Evolutionary conservation across 164 flowering plant genomes (phyloP), one percentile per base, ranked within the genome.

Genomic region (Vitis labrusca): DNA sequence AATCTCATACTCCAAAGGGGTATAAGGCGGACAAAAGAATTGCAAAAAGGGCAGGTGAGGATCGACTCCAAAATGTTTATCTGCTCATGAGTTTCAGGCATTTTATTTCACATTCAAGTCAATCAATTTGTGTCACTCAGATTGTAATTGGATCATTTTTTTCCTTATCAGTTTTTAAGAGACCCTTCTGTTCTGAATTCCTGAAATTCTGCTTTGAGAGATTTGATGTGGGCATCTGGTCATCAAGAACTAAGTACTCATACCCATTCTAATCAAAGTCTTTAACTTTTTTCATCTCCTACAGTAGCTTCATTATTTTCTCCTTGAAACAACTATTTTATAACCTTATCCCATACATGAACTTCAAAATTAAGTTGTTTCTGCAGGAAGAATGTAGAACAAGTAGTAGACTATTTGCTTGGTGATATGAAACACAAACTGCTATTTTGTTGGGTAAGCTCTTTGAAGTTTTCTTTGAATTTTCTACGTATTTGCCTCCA

Each of bases 161-260:
- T 72, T 65, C 10, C 9, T 70, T 71, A 77, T 73, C 87, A 94
- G 98, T 94, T 79, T 91, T 86, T 74, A 90, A 77, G 82, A 85
- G 98, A 73, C 95, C 97, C 14, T 90, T 82, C 70, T 89, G 84
- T 72, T 72, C 72, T 65, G 97, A 90, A 66, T 93, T 93, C 73
- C 72, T 94, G 71, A 79, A 72, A 75, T 94, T 94, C 77, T 94
- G 97, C 79, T 88, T 90, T 67, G 86, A 88, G 85, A 87, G 78
- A 74, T 94, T 94, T 76, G 83, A 91, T 70, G 87, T 94, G 29
- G 98, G 85, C 49, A 74, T 91, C 16, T 94, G 97, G 97, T 94
- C 98, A 2, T 92, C 99, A 55, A 91, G 97, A 82, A 75, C 73
- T 19, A 83, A 72, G 99, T 91, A 89, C 13, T 27, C 44, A 48